phyloP scores from a whole-genome alignment of 257 asterid genomes.

The Handroanthus guayacan region DNA sequence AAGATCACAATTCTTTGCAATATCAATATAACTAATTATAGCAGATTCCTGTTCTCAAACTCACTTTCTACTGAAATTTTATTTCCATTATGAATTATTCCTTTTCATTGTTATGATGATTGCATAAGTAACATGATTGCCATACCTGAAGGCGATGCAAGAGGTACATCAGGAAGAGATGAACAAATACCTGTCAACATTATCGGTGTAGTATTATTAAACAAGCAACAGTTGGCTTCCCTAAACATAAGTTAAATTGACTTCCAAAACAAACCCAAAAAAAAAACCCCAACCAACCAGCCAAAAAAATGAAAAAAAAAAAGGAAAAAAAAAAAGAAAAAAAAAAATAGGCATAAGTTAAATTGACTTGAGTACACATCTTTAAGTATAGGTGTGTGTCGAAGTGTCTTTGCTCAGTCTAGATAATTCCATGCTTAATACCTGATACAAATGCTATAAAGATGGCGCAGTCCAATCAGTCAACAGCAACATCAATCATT shows the following conservation, averaged over 20 bases:
- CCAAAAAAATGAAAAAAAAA: too few species aligned
- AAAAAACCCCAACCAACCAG: too few species aligned
- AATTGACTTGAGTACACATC: too few species aligned
- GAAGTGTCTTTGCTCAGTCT: background rate
- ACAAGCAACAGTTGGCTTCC: slow-evolving; percentile 32
- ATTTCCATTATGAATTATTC: background rate
- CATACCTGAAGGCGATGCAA: slow-evolving; percentile 98
- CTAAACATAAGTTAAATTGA: slow-evolving; percentile 17
- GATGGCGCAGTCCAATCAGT: background rate
- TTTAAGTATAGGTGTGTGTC: background rate
- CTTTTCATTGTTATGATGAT: slow-evolving; percentile 11
- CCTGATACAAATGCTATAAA: background rate
- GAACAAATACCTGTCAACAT: slow-evolving; percentile 92
- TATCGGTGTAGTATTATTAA: slow-evolving; percentile 28
- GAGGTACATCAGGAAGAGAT: slow-evolving; percentile 98
- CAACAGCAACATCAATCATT: background rate
- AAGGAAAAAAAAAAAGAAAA: too few species aligned
- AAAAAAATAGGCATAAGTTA: too few species aligned
- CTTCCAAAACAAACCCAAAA: background rate
- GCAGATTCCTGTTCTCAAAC: slow-evolving; percentile 16
- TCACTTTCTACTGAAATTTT: slow-evolving; percentile 1
- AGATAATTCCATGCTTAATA: slow-evolving; percentile 1
- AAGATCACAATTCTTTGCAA: background rate
- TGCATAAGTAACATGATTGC: slow-evolving; percentile 27
- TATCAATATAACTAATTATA: background rate